These are phyloP conservation scores for Globisporangium recalcitrans DNA, from an alignment of 352 stramenopile genomes.

Conservation along the genomic window DNA sequence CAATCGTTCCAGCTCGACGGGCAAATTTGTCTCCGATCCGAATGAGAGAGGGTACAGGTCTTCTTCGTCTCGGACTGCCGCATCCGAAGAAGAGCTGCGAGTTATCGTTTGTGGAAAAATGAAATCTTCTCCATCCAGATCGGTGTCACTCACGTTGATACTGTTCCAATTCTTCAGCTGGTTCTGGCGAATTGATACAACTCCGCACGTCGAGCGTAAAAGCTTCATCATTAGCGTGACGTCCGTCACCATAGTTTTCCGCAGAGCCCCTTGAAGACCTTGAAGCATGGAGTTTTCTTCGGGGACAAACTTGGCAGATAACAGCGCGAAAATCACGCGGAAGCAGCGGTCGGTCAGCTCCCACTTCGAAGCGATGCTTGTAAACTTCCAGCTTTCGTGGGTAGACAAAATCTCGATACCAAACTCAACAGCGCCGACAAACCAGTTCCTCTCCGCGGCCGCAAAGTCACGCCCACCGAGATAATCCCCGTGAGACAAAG, in stretches of 20 bases:
- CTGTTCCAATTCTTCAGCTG: conserved; percentile 16
- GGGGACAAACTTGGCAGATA: conserved; percentile 34
- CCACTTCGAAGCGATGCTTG: conserved; percentile 28
- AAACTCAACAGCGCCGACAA: conserved; percentile 51
- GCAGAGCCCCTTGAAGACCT: conserved; percentile 43
- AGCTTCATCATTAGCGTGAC: conserved; percentile 60
- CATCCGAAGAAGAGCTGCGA: conserved; percentile 3
- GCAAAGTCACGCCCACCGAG: conserved; percentile 14
- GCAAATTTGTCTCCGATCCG: conserved; percentile 20
- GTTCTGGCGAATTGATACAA: conserved; percentile 21
- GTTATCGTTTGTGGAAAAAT: conserved; percentile 9
- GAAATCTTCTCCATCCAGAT: conserved; percentile 11
- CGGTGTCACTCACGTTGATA: conserved; percentile 3
- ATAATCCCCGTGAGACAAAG: conserved; percentile 2
- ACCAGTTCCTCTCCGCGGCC: conserved; percentile 33
- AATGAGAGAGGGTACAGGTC: conserved; percentile 33
- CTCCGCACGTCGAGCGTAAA: conserved; percentile 31
- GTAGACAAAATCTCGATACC: conserved; percentile 50
- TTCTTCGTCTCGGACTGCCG: conserved; percentile 7
- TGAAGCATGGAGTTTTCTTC: conserved; percentile 34
- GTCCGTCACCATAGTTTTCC: conserved; percentile 41
- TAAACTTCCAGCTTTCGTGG: conserved; percentile 65
- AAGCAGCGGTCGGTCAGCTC: conserved; percentile 49
- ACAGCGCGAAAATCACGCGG: conserved; percentile 42
- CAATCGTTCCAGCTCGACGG: conserved; percentile 18